Conservation (phyloP, 441 rosid genomes). For the Pelargonium cotyledonis region DNA sequence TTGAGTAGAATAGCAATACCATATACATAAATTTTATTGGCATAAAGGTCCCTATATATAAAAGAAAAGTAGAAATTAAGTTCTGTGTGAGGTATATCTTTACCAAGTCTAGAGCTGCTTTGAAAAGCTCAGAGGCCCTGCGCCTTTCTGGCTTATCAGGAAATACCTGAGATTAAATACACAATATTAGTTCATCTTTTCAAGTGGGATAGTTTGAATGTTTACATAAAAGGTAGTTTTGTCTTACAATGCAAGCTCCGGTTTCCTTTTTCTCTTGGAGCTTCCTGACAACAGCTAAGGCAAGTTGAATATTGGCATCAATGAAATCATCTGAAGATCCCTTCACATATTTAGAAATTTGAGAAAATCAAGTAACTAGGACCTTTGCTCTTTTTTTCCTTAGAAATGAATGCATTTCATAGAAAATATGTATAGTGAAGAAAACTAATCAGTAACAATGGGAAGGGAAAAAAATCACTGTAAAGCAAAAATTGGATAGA, state of each 20-base stretch:
- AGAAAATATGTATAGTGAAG: neutral
- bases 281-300: slow-evolving; percentile 65
- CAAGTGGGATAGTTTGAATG: slow-evolving; percentile 1
- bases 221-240: slow-evolving; percentile 3
- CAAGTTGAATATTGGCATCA: slow-evolving; percentile 89
- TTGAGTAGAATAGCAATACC: neutral
- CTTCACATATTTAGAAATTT: slow-evolving; percentile 52
- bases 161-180: slow-evolving; percentile 56
- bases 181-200: neutral
- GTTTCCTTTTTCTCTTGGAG: slow-evolving; percentile 63
- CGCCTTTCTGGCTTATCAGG: slow-evolving; percentile 88
- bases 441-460: neutral
- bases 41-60: too few species aligned
- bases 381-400: neutral
- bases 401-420: neutral
- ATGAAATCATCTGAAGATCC: slow-evolving; percentile 94
- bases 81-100: neutral
- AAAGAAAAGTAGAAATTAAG: too few species aligned
- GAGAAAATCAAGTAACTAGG: slow-evolving; percentile 21
- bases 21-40: too few species aligned
- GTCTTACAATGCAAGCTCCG: slow-evolving; percentile 76
- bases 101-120: slow-evolving; percentile 77
- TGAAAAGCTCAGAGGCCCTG: slow-evolving; percentile 67
- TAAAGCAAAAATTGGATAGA: neutral
- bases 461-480: neutral